Percentiles rank a stretch among this genome's conserved stretches.
phyloP scores from a whole-genome alignment of 2,329 filamentous ascomycete species.

The Stromatinia cepivora region DNA sequence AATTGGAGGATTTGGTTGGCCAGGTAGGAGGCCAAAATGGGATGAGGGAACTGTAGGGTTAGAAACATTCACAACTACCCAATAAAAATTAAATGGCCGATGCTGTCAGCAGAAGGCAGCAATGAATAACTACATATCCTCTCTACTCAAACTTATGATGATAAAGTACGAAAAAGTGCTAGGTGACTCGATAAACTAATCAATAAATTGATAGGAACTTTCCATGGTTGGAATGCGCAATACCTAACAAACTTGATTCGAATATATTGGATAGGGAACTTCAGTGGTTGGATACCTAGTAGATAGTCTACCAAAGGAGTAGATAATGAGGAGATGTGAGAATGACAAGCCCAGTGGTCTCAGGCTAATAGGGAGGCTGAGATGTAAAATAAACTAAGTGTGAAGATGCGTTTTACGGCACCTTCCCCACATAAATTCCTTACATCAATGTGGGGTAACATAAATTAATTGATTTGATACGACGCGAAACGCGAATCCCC shows the following conservation, averaged over 20 bases:
- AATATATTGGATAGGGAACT: background rate
- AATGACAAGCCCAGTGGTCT: background rate
- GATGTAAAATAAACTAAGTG: background rate
- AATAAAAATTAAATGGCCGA: conserved; percentile 3
- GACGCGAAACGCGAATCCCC: conserved; percentile 12
- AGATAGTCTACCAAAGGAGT: background rate
- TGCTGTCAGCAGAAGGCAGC: conserved; percentile 11
- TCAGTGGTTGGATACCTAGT: background rate
- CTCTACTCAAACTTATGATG: background rate
- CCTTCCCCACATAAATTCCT: conserved; percentile 3
- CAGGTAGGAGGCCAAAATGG: conserved; percentile 10
- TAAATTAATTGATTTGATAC: conserved; percentile 12
- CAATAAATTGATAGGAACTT: background rate
- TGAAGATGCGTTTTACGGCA: background rate
- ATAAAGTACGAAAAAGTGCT: background rate
- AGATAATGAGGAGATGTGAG: background rate
- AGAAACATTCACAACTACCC: conserved; percentile 19
- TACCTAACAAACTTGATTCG: background rate
- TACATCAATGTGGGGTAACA: background rate
- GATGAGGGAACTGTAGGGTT: conserved; percentile 14
- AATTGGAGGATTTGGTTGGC: conserved; percentile 3
- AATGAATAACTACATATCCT: conserved; percentile 7
- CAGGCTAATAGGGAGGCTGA: background rate
- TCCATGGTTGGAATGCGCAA: background rate
- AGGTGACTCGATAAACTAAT: background rate